These are phyloP conservation scores for Salmacisia buchloeana DNA, from an alignment of 1,284 basidiomycete genomes.

Conservation along the genomic window DNA sequence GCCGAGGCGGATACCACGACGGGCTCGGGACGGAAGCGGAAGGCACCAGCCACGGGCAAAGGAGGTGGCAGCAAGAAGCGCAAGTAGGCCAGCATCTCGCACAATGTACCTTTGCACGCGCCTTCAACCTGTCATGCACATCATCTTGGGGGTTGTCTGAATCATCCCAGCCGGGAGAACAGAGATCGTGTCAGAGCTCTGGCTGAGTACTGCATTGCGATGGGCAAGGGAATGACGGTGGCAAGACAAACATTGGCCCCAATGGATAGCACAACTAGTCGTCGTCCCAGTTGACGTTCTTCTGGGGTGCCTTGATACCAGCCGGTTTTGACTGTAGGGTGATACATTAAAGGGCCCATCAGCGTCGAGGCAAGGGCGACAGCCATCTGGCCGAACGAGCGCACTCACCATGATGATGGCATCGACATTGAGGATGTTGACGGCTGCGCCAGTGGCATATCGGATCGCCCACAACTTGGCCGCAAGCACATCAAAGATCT, in stretches of 20 bases:
- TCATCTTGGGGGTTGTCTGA: no score
- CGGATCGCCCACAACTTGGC: slow-evolving; percentile 84
- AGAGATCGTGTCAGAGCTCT: no score
- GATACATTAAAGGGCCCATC: not conserved
- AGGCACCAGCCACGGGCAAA: not conserved
- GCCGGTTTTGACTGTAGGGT: slow-evolving; percentile 38
- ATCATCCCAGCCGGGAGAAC: no score
- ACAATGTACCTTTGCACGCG: no score
- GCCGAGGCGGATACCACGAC: not conserved
- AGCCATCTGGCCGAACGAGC: not conserved
- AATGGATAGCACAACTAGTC: no score
- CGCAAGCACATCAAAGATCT: slow-evolving; percentile 66
- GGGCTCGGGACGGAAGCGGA: not conserved
- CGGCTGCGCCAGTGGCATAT: slow-evolving; percentile 86
- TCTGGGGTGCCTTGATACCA: slow-evolving; percentile 48
- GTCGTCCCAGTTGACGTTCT: slow-evolving; percentile 50
- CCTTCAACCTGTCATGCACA: no score
- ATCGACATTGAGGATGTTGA: slow-evolving; percentile 89
- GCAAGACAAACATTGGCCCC: no score
- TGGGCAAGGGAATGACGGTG: no score
- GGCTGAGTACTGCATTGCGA: no score
- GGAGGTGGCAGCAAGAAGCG: slow-evolving; percentile 5
- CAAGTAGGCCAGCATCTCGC: not conserved
- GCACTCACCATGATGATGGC: slow-evolving; percentile 76
- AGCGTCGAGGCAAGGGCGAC: not conserved